Base-by-base conservation (phyloP, 495 filamentous ascomycete genomes). In the Penicillium dipodomyicola region DNA sequence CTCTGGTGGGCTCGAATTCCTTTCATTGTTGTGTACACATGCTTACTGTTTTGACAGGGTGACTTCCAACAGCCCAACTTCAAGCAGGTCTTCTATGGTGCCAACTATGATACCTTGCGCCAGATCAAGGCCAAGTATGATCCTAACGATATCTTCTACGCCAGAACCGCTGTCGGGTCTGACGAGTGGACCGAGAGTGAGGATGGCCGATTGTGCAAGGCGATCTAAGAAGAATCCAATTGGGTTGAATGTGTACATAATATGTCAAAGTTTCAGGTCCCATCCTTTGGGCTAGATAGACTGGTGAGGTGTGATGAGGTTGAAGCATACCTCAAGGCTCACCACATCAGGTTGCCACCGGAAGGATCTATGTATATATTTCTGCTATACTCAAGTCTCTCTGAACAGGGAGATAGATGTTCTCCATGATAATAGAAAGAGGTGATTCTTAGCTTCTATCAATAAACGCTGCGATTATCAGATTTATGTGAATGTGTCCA, bases 81-180 rank as follows among this genome's bases (percentile, higher is more conserved):
- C 63, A 69, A 86, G 61, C 17, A 65, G 25, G 71, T 50, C 5
- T 85, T 84, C 58, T 86, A 78, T 35, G 82, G 83, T 0, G 23
- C 17, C 1, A 79, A 79, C 53, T 82, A 82, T 53, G 47, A 30
- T 4, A 25, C 33, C 0, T 60, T 82, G 52, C 46, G 62, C 10
- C 23, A 57, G 10, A 70, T 82, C 50, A 82, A 84, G 67, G 44
- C 57, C 1, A 71, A 71, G 45, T 75, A 82, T 15, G 85, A 89
- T 68, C 84, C 86, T 0, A 51, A 74, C 9, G 74, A 79, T 43
- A 66, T 87, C 3, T 78, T 88, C 40, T 87, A 84, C 72, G 86
- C 77, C 40, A 65, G 61, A 14, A 80, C 79, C 2, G 84, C 80
- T 20, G 84, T 88, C 3, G 84, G 85, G 3, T 83, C 80, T 55